These are phyloP conservation scores for Paracamarosporium sp. DNA, from an alignment of 2,329 filamentous ascomycete species.

Conservation along the genomic window DNA sequence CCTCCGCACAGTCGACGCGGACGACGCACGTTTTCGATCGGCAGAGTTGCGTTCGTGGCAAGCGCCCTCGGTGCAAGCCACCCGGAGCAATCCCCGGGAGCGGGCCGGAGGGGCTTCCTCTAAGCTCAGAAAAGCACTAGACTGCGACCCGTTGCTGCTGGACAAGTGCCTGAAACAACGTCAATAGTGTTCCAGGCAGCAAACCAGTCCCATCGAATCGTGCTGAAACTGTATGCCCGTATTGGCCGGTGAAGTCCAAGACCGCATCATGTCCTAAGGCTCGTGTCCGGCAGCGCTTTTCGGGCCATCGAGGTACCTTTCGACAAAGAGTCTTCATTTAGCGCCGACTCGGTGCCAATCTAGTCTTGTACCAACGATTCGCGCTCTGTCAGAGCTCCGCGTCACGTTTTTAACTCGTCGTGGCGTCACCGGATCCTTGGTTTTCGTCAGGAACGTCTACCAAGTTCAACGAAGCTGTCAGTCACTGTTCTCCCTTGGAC, in stretches of 20 bases:
- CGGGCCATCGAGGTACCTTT: neutral
- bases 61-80: neutral
- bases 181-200: neutral
- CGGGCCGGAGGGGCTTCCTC: neutral
- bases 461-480: neutral
- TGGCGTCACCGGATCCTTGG: neutral
- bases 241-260: neutral
- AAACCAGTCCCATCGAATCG: neutral
- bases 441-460: neutral
- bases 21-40: constrained; percentile 1
- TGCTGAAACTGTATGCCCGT: neutral
- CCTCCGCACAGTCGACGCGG: neutral
- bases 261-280: neutral
- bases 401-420: neutral
- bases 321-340: neutral
- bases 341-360: neutral
- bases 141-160: neutral
- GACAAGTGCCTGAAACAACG: neutral
- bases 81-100: neutral
- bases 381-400: neutral
- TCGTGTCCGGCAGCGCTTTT: neutral
- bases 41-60: neutral
- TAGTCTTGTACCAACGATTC: neutral
- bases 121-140: neutral
- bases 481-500: too few species aligned